Percentiles rank a stretch among this genome's conserved stretches.
These are phyloP conservation scores for Aureobasidium sp. DNA, from an alignment of 2,329 filamentous ascomycete genomes.

Conservation along the genomic window DNA sequence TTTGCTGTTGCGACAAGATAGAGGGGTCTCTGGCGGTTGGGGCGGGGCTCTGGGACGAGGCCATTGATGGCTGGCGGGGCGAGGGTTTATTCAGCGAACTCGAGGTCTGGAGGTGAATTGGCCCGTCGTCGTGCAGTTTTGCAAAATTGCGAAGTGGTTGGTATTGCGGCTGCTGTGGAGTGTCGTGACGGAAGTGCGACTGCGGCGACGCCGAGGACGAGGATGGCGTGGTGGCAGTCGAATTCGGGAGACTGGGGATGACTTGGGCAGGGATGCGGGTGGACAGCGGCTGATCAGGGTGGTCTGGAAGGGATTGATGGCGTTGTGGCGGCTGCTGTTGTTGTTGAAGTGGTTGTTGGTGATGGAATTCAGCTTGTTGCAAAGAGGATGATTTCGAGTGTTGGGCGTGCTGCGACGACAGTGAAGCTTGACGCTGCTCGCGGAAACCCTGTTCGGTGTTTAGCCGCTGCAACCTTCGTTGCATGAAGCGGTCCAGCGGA, in stretches of 20 bases:
- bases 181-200: slow-evolving; percentile 5
- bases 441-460: slow-evolving; percentile 31
- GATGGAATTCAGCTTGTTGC: slow-evolving; percentile 21
- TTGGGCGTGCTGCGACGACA: background rate
- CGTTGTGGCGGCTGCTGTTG: background rate
- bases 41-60: background rate
- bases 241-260: slow-evolving; percentile 10
- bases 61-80: slow-evolving; percentile 5
- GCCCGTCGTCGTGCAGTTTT: slow-evolving; percentile 7
- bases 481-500: slow-evolving; percentile 27
- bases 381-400: slow-evolving; percentile 8
- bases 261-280: background rate
- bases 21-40: background rate
- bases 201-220: slow-evolving; percentile 7
- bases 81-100: background rate
- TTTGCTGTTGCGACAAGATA: slow-evolving; percentile 12
- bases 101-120: background rate
- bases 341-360: background rate
- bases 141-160: background rate
- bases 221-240: slow-evolving; percentile 10
- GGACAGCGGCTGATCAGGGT: background rate
- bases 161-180: slow-evolving; percentile 8
- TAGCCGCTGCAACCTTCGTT: slow-evolving; percentile 29
- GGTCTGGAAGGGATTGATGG: background rate
- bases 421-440: slow-evolving; percentile 22